These are phyloP conservation scores for Alnus rubra DNA, from an alignment of 306 rosid genomes.

Conservation along the genomic window DNA sequence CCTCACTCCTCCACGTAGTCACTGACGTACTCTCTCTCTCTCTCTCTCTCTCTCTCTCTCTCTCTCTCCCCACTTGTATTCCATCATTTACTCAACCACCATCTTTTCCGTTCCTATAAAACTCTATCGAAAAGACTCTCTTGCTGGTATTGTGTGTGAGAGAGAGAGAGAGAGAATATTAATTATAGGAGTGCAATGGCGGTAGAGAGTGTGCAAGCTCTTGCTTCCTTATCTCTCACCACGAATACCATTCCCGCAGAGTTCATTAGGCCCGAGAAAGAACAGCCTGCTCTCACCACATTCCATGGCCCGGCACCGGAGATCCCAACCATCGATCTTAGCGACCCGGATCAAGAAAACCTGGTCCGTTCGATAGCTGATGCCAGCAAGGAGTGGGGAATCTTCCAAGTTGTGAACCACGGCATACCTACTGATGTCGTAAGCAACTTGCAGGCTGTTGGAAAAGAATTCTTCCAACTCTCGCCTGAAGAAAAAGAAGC, in stretches of 20 bases:
- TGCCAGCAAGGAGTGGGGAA: constrained; percentile 48
- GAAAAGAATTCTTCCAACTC: constrained; percentile 41
- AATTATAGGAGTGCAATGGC: constrained; percentile 15
- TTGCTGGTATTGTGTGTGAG: too few relatives aligned
- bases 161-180: too few relatives aligned
- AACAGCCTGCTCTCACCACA: constrained; percentile 41
- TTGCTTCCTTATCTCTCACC: constrained; percentile 20
- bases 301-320: constrained; percentile 27
- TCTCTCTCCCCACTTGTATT: too few relatives aligned
- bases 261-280: constrained; percentile 37
- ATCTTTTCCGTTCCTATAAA: too few relatives aligned
- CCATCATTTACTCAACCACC: too few relatives aligned
- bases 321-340: constrained; percentile 42
- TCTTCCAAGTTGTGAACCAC: constrained; percentile 52
- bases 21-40: too few relatives aligned
- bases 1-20: too few relatives aligned
- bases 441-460: constrained; percentile 29
- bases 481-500: constrained; percentile 45
- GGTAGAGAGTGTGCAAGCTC: constrained; percentile 40
- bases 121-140: too few relatives aligned
- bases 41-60: too few relatives aligned
- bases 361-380: constrained; percentile 9
- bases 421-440: constrained; percentile 36
- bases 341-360: constrained; percentile 32
- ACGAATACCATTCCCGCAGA: constrained; percentile 31